Evolutionary conservation across 768 basidiomycete genomes (phyloP), one percentile per base, ranked within the genome.

Genomic region (Leccinum uliginosum): DNA sequence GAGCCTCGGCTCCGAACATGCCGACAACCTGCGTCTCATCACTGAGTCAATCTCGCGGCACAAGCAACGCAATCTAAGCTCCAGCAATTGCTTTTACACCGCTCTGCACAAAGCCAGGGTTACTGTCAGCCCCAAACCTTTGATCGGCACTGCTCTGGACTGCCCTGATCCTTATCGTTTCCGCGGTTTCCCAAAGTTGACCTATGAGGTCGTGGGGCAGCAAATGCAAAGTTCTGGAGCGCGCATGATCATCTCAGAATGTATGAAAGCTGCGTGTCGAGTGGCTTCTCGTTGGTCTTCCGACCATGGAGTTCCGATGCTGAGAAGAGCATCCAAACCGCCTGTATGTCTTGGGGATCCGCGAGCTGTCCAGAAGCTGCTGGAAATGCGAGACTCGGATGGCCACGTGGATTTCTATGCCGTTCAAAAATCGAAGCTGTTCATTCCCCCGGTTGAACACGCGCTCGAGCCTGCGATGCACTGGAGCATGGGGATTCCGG

Each of bases 211-310:
- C 2, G 56, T 43, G 0, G 54, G 64, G 3, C 47, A 59, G 17
- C 61, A 62, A 8, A 60, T 62, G 15, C 3, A 53, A 3, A 75
- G 75, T 17, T 34, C 43, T 2, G 83, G 85, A 24, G 61, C 87
- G 17, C 79, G 81, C 43, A 62, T 68, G 48, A 64, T 92, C 52
- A 84, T 99, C 11, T 76, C 85, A 0, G 93, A 97, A 70, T 76
- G 80, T 63, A 94, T 94, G 87, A 89, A 93, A 65, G 65, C 86
- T 17, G 93, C 91, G 0, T 86, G 84, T 49, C 83, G 86, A 2
- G 76, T 86, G 1, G 86, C 89, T 1, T 95, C 93, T 26, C 76
- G 74, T 40, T 93, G 91, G 74, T 83, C 82, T 55, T 59, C 67
- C 19, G 86, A 89, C 10, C 78, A 75, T 14, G 74, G 74, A 4